A percentile compares a stretch with the other conserved stretches of the same genome.
These are phyloP conservation scores for Neurospora sp. DNA, from an alignment of 495 filamentous ascomycete genomes.

Conservation along the genomic window DNA sequence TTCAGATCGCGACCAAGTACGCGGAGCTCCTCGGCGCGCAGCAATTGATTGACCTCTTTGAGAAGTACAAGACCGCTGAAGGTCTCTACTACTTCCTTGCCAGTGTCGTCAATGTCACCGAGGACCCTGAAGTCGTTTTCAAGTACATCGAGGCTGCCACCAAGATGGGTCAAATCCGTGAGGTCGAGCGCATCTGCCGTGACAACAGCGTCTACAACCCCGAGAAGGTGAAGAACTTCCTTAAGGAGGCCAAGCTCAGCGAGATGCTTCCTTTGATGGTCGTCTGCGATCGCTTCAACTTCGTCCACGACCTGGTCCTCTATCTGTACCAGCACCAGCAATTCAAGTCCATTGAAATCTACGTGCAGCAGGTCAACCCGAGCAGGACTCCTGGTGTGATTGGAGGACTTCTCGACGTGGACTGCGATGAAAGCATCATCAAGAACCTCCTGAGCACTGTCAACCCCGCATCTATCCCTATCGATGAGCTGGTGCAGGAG, in stretches of 20 bases:
- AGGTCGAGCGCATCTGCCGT: conserved; percentile 94
- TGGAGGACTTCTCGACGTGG: conserved; percentile 91
- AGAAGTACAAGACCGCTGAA: conserved; percentile 93
- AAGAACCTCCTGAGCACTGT: conserved; percentile 87
- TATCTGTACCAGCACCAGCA: conserved; percentile 99
- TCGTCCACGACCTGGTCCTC: conserved; percentile 92
- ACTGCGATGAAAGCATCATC: conserved; percentile 93
- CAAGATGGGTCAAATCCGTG: conserved; percentile 78
- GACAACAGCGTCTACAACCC: conserved; percentile 90
- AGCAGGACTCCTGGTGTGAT: conserved; percentile 88
- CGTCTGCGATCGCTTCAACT: conserved; percentile 97
- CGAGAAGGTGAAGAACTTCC: conserved; percentile 98
- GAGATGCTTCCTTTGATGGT: conserved; percentile 96
- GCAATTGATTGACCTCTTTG: conserved; percentile 82
- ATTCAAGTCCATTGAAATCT: conserved; percentile 98
- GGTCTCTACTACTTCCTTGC: conserved; percentile 97
- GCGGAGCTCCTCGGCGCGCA: conserved; percentile 91
- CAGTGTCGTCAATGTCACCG: conserved; percentile 92
- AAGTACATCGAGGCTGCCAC: conserved; percentile 99
- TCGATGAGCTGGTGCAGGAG: conserved; percentile 90
- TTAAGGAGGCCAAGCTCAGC: conserved; percentile 87
- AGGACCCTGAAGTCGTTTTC: conserved; percentile 93
- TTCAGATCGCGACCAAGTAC: conserved; percentile 94
- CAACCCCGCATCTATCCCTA: conserved; percentile 75
- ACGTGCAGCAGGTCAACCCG: conserved; percentile 98